Conservation (phyloP, 1,284 basidiomycete species). For the Malassezia dermatis region DNA sequence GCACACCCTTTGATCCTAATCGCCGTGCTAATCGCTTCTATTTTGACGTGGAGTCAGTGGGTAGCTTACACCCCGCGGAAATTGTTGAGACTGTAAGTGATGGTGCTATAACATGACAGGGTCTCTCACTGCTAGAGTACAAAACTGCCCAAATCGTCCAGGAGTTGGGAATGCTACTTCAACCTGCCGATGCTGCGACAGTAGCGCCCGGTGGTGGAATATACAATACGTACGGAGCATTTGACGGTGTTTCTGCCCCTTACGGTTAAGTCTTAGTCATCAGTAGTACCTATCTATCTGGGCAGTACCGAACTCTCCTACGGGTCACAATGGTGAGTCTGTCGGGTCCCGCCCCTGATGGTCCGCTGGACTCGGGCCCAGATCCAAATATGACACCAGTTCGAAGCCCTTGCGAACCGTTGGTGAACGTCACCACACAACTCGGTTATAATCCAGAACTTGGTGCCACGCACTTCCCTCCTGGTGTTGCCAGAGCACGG, state of each 20-base stretch:
- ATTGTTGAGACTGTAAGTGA: slow-evolving; percentile 37
- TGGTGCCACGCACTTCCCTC: neutral
- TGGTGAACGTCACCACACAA: slow-evolving; percentile 1
- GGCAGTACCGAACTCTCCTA: neutral
- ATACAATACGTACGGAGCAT: slow-evolving; percentile 6
- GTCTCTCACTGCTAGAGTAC: slow-evolving; percentile 36
- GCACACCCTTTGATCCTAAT: slow-evolving; percentile 39
- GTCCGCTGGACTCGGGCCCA: neutral
- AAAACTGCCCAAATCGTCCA: slow-evolving; percentile 43
- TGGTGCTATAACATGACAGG: slow-evolving; percentile 13
- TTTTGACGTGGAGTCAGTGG: slow-evolving; percentile 44
- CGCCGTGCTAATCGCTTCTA: slow-evolving; percentile 38
- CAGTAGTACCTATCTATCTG: neutral
- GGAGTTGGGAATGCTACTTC: slow-evolving; percentile 39
- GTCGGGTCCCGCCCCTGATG: neutral
- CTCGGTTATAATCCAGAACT: neutral
- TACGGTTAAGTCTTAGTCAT: neutral
- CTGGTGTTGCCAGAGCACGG: neutral
- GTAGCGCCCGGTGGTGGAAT: neutral
- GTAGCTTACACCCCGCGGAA: slow-evolving; percentile 40
- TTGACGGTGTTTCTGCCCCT: neutral
- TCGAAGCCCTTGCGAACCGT: neutral
- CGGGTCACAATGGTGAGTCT: neutral
- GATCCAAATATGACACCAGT: neutral
- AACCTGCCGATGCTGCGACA: slow-evolving; percentile 15